Evolutionary conservation across 179 eudicot genomes (phyloP), one percentile per base, ranked within the genome.

Genomic region (Beta corolliflora): DNA sequence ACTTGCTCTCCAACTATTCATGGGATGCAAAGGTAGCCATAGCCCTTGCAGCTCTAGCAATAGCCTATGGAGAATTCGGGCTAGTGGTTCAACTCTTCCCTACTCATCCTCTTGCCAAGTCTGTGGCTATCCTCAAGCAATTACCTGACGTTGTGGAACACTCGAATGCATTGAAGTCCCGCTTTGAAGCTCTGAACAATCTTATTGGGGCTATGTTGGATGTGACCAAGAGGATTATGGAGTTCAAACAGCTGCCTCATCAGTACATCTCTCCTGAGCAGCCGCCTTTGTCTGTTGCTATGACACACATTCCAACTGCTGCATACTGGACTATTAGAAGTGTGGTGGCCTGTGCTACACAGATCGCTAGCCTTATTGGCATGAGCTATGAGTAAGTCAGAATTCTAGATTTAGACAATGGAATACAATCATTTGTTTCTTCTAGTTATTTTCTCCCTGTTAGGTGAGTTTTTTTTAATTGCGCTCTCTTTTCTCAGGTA

Each of bases 251-350:
- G 41, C 90, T 95, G 29, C 98, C 98, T 6, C 79, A 78, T 7
- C 93, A 95, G 75, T 93, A 92, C 82, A 91, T 95, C 50, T 84
- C 93, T 0, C 81, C 88, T 19, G 97, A 95, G 10, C 84, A 84
- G 13, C 97, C 93, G 15, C 95, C 98, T 15, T 69, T 92, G 88
- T 80, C 89, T 0, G 67, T 79, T 36, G 95, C 94, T 56, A 82
- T 90, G 80, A 82, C 90, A 66, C 93, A 90, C 79, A 86, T 93
- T 68, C 98, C 98, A 3, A 84, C 90, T 64, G 98, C 97, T 77
- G 95, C 97, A 59, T 95, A 95, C 78, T 95, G 97, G 98, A 89
- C 94, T 67, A 92, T 95, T 67, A 77, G 97, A 76, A 93, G 97
- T 79, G 84, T 93, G 65, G 95, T 95, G 21, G 93, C 94, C 44